A percentile compares a stretch with the other conserved stretches of the same genome.
These are phyloP conservation scores for Lactifluus subvellereus DNA, from an alignment of 768 basidiomycete species.

Conservation along the genomic window DNA sequence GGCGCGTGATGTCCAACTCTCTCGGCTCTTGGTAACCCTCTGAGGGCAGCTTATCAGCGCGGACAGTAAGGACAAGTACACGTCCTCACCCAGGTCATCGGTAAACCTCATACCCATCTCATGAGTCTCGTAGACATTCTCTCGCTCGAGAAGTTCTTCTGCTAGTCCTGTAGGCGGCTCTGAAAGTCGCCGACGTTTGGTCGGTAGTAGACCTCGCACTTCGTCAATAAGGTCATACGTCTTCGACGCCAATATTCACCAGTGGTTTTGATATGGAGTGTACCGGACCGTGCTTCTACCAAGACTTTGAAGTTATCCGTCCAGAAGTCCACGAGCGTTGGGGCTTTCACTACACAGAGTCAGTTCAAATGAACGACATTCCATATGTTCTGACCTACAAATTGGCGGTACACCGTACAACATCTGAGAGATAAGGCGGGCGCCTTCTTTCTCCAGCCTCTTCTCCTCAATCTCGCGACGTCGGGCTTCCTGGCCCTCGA, in stretches of 20 bases:
- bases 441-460: slow-evolving; percentile 49
- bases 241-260: slow-evolving; percentile 27
- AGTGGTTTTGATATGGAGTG: slow-evolving; percentile 35
- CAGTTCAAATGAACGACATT: background rate
- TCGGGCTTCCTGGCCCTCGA: slow-evolving; percentile 52
- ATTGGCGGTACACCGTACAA: slow-evolving; percentile 61
- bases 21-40: background rate
- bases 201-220: slow-evolving; percentile 37
- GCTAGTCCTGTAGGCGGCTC: background rate
- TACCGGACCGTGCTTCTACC: slow-evolving; percentile 53
- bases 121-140: background rate
- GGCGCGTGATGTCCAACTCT: slow-evolving; percentile 27
- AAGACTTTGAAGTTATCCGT: slow-evolving; percentile 63
- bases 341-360: slow-evolving; percentile 50
- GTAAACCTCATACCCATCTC: background rate
- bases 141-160: background rate
- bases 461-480: slow-evolving; percentile 48
- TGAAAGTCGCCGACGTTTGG: slow-evolving; percentile 45
- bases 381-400: slow-evolving; percentile 39
- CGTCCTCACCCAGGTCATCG: slow-evolving; percentile 1
- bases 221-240: background rate
- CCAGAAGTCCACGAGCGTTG: slow-evolving; percentile 70
- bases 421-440: slow-evolving; percentile 51
- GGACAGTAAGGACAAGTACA: background rate
- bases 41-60: background rate